These are phyloP conservation scores for Colletotrichum truncatum DNA, from an alignment of 2,329 filamentous ascomycete species.

Conservation along the genomic window DNA sequence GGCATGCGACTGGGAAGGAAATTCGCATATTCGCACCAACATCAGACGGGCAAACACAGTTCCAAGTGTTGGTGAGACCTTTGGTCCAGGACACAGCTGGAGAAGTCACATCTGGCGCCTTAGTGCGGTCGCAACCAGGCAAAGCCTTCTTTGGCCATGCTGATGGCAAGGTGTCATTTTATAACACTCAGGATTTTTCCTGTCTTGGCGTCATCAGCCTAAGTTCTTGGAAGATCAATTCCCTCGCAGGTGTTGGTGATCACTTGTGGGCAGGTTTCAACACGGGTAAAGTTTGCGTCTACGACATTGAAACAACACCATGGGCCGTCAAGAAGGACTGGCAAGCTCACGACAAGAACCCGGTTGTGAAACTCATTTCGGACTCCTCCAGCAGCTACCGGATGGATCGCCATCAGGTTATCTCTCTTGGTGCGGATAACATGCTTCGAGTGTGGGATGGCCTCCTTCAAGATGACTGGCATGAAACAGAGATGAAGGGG, in stretches of 20 bases:
- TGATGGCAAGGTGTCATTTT: slow-evolving; percentile 96
- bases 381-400: slow-evolving; percentile 88
- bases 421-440: slow-evolving; percentile 89
- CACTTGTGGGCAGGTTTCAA: slow-evolving; percentile 95
- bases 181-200: slow-evolving; percentile 78
- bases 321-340: slow-evolving; percentile 96
- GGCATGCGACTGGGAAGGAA: slow-evolving; percentile 89
- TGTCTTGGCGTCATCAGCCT: slow-evolving; percentile 85
- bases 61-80: slow-evolving; percentile 79
- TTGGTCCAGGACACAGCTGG: slow-evolving; percentile 78
- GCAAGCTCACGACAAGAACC: slow-evolving; percentile 82
- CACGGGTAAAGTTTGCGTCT: slow-evolving; percentile 92
- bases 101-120: slow-evolving; percentile 86
- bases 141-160: slow-evolving; percentile 90
- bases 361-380: slow-evolving; percentile 79
- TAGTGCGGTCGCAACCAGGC: slow-evolving; percentile 77
- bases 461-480: slow-evolving; percentile 90
- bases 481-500: slow-evolving; percentile 89
- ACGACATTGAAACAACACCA: slow-evolving; percentile 82
- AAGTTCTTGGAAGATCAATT: slow-evolving; percentile 95
- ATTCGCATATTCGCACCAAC: slow-evolving; percentile 85
- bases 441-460: slow-evolving; percentile 90
- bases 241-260: slow-evolving; percentile 80
- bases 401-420: slow-evolving; percentile 83
- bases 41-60: slow-evolving; percentile 71